Evolutionary conservation across 1,284 basidiomycete species (phyloP), one percentile per base, ranked within the genome.

Genomic region (Moesziomyces sp.): DNA sequence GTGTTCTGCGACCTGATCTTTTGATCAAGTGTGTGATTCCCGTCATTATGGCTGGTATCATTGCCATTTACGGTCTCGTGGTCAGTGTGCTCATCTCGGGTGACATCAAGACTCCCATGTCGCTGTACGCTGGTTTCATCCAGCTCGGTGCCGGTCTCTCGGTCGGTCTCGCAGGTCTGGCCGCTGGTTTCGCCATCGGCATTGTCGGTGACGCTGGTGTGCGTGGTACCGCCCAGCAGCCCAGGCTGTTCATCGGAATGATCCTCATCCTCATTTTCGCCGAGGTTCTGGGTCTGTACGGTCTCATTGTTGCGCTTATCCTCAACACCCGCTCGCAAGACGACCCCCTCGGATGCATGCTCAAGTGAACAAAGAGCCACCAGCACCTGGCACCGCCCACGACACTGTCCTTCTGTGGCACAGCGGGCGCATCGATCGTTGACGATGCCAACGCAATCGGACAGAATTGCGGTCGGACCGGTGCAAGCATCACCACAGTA

Each of bases 1-100:
- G 95, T 76, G 91, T 92, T 62, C 94, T 98, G 86, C 90, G 94
- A 83, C 96, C 96, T 63, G 95, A 99, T 80, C 88, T 98, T 72
- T 92, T 99, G 85, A 99, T 99, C 96, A 99, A 94, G 92, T 94
- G 92, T 40, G 88, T 96, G 70, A 93, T 97, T 82, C 94, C 94
- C 26, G 95, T 98, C 85, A 92, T 99, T 86, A 98, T 99, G 95
- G 94, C 95, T 88, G 95, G 95, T 94, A 98, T 99, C 87, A 95
- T 91, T 77, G 90, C 90, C 54, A 80, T 88, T 68, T 90, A 90
- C 77, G 89, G 89, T 35, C 82, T 90, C 45, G 89, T 90, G 9
- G 89, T 86, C 46, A 85, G 84, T 49, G 86, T 86, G 30, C 80
- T 86, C 57, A 86, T 86, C 68, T 85, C 85, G 26, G 84, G 85